Evolutionary conservation across 768 basidiomycete species (phyloP).

Genomic region (Candolleomyces efflorescens): DNA sequence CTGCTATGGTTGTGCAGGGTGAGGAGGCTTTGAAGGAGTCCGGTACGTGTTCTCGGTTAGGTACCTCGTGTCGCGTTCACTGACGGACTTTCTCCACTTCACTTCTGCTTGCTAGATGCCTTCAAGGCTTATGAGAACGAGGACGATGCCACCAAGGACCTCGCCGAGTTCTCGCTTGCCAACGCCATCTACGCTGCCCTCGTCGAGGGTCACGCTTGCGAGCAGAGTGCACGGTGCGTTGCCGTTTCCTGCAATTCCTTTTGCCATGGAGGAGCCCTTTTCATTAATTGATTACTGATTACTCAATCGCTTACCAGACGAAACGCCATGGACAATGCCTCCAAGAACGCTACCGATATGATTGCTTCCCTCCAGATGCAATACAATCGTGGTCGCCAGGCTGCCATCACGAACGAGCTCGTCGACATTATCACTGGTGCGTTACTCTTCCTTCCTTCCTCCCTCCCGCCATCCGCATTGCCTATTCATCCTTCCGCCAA

Average conservation of each 20-base stretch:
- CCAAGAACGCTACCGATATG: conserved; percentile 98
- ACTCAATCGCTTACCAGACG: conserved; percentile 44
- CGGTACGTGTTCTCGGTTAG: conserved; percentile 42
- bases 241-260: background rate
- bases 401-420: conserved; percentile 94
- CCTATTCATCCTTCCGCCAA: background rate
- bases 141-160: conserved; percentile 90
- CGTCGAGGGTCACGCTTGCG: conserved; percentile 93
- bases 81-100: background rate
- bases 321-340: conserved; percentile 99
- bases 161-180: conserved; percentile 93
- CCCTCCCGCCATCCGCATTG: background rate
- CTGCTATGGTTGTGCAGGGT: conserved; percentile 71
- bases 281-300: conserved; percentile 4
- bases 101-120: conserved; percentile 45
- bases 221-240: conserved; percentile 81
- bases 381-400: conserved; percentile 98
- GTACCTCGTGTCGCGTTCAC: background rate
- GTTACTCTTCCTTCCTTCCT: conserved; percentile 20
- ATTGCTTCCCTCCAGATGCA: conserved; percentile 83
- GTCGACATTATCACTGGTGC: conserved; percentile 89
- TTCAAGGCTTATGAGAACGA: conserved; percentile 98
- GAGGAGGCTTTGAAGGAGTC: conserved; percentile 79
- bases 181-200: conserved; percentile 95
- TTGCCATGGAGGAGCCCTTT: no score